Conservation (phyloP, 768 basidiomycete genomes). For the Pulveroboletus sp. region DNA sequence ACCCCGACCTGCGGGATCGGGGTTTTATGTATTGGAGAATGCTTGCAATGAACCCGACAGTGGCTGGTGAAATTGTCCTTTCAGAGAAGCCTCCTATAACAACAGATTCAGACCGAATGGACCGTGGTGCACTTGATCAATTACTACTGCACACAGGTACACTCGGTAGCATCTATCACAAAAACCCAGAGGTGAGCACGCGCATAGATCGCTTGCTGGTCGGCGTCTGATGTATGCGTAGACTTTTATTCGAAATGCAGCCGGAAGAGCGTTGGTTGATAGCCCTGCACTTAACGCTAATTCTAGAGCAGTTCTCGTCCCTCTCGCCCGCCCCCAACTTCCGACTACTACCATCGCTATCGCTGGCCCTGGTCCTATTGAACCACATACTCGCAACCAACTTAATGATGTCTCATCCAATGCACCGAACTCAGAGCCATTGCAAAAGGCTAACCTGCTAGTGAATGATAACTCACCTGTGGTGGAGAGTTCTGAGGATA, state of each 20-base stretch:
- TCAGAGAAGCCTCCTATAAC: conserved; percentile 94
- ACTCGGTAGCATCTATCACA: conserved; percentile 94
- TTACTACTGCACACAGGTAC: conserved; percentile 91
- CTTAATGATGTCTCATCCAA: conserved; percentile 23
- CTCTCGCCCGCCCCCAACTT: conserved; percentile 49
- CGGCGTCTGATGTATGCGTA: conserved; percentile 28
- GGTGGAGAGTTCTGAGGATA: conserved; percentile 18
- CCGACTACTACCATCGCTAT: conserved; percentile 44
- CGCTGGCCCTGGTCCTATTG: conserved; percentile 48
- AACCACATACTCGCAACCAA: conserved; percentile 25
- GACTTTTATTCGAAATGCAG: conserved; percentile 92
- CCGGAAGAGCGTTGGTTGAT: conserved; percentile 76
- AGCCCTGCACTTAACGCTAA: conserved; percentile 85
- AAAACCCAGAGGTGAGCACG: conserved; percentile 79
- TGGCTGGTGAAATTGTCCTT: conserved; percentile 86
- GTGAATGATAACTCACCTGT: conserved; percentile 9
- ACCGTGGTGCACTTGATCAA: conserved; percentile 92
- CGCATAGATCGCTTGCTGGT: not conserved
- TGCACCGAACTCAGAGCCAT: conserved; percentile 30
- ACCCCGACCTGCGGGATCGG: conserved; percentile 93
- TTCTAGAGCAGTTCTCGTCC: conserved; percentile 68
- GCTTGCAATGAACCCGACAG: conserved; percentile 85
- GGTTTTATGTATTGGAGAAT: conserved; percentile 99
- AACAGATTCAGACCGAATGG: conserved; percentile 98
- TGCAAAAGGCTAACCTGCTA: conserved; percentile 18